A percentile compares a stretch with the other conserved stretches of the same genome.
Conservation (phyloP, 352 stramenopile genomes). For the Globisporangium irregulare region DNA sequence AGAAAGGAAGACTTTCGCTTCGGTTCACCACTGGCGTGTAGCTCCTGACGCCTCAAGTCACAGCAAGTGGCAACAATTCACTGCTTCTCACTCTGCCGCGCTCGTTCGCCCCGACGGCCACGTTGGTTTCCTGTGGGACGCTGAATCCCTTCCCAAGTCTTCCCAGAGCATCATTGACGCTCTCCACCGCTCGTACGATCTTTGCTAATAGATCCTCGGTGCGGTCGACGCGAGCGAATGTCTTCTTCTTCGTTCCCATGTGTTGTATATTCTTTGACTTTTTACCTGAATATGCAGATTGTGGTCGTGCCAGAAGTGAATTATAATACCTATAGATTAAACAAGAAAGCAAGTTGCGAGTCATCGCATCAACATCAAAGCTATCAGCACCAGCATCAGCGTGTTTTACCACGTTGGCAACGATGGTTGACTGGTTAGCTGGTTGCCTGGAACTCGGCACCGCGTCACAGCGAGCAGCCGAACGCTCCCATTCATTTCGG, state of each 20-base stretch:
- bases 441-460: not conserved
- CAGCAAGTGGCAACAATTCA: slow-evolving; percentile 44
- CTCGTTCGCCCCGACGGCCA: slow-evolving; percentile 83
- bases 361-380: not conserved
- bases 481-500: slow-evolving; percentile 7
- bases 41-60: slow-evolving; percentile 20
- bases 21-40: slow-evolving; percentile 32
- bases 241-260: not conserved
- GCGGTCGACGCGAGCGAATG: not conserved
- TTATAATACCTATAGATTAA: slow-evolving; percentile 9
- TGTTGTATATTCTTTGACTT: slow-evolving; percentile 8
- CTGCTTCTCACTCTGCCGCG: slow-evolving; percentile 26
- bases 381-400: not conserved
- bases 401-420: not conserved
- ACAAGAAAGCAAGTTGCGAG: not conserved
- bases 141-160: not conserved
- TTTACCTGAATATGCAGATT: not conserved
- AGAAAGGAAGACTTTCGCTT: slow-evolving; percentile 19
- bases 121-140: slow-evolving; percentile 58
- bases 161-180: slow-evolving; percentile 6
- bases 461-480: not conserved
- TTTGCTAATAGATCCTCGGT: slow-evolving; percentile 3
- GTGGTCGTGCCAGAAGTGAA: not conserved
- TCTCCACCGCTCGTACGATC: slow-evolving; percentile 12
- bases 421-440: not conserved